These are phyloP conservation scores for Neonectria ditissima DNA, from an alignment of 2,329 filamentous ascomycete genomes.

Conservation along the genomic window DNA sequence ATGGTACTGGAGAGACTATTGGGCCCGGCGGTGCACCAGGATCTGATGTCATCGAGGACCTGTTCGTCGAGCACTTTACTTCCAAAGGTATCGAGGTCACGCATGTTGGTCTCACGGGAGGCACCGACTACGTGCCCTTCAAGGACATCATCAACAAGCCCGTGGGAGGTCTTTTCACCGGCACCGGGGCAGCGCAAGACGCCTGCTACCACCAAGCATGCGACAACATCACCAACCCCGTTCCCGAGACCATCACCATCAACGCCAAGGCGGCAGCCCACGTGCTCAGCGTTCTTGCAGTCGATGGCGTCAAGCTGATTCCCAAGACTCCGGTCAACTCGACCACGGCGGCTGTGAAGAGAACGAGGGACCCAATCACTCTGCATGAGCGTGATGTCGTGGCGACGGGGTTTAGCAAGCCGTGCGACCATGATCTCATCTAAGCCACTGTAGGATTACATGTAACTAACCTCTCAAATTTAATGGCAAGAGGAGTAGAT, in stretches of 20 bases:
- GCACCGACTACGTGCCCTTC: constrained; percentile 73
- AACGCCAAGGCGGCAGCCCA: constrained; percentile 60
- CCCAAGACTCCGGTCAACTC: constrained; percentile 39
- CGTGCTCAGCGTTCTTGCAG: constrained; percentile 48
- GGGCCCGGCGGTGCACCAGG: constrained; percentile 51
- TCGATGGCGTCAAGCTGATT: constrained; percentile 39
- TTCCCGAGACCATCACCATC: constrained; percentile 49
- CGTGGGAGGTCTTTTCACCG: constrained; percentile 69
- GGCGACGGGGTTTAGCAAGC: constrained; percentile 26
- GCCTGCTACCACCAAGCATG: constrained; percentile 52
- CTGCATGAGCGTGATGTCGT: constrained; percentile 37
- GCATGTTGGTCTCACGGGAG: constrained; percentile 52
- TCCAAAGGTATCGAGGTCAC: constrained; percentile 48
- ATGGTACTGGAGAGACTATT: constrained; percentile 50
- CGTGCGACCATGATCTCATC: constrained; percentile 43
- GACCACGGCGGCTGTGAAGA: constrained; percentile 34
- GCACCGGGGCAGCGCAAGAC: constrained; percentile 48
- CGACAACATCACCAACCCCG: constrained; percentile 54
- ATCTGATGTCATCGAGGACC: constrained; percentile 48
- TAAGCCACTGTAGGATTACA: constrained; percentile 7
- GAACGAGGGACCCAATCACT: constrained; percentile 31
- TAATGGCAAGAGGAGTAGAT: neutral
- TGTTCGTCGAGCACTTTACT: constrained; percentile 50
- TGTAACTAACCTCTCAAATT: neutral
- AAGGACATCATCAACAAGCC: constrained; percentile 64